Base-by-base conservation (phyloP, 1,139 yeast species). In the Suhomyces taliae region DNA sequence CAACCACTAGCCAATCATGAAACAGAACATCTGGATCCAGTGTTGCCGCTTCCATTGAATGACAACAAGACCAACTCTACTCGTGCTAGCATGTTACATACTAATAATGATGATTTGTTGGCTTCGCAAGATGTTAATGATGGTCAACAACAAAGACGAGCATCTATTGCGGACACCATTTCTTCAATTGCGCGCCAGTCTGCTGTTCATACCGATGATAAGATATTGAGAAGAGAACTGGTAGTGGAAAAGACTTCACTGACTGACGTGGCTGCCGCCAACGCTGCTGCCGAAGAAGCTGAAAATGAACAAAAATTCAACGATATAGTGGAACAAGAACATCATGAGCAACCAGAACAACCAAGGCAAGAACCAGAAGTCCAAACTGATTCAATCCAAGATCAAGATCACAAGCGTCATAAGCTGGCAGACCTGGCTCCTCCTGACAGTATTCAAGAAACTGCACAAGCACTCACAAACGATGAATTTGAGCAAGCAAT, bases 91-190 rank as follows among this genome's bases (percentile, higher is more conserved):
- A 38, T 45, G 44, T 35, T 44, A 33, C 39, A 44, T 10, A 27
- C 14, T 32, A 32, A 40, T 8, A 39, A 39, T 26, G 41, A 40
- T 39, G 29, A 27, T n/a, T 15, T 36, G 15, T 38, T 44, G 39
- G 37, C 35, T 32, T 33, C 44, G 9, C 38, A 8, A 14, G 7
- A 27, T 9, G 14, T 15, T 24, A 38, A 39, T 12, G 12, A 31
- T 6, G 34, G 19, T 4, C 43, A 47, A 3, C 38, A 34, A 3
- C 37, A 40, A 8, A 38, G 50, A 43, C 40, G 47, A 35, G 27
- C 48, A 5, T 47, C 56, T 7, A 53, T 58, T 32, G 59, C 51
- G 19, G 53, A 52, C 36, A 49, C 51, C 32, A 55, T 58, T 24
- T 48, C 56, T 19, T 52, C 57, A 8, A 49, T 50, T 45, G 59